Base-by-base conservation (phyloP, 108 stramenopile species). In the Thalassiosira profunda region DNA sequence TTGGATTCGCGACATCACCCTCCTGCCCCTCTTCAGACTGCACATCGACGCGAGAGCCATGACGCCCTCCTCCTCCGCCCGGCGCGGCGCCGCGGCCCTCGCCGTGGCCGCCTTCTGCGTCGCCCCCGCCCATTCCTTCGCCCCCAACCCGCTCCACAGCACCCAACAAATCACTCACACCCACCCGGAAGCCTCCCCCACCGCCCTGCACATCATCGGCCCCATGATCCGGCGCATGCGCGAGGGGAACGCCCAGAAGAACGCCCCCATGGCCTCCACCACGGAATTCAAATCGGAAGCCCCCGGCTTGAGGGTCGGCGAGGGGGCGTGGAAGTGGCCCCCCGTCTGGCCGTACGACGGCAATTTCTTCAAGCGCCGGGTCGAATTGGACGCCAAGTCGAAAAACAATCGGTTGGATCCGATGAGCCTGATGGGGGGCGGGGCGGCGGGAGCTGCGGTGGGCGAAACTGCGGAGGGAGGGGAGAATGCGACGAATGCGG, bases 271-370 rank as follows among this genome's bases (percentile, higher is more conserved):
- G 89, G 88, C 84, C 9, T 37, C 53, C 28, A 63, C 70, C 0
- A 73, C 78, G 0, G 94, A 92, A 67, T 37, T 66, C 18, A 70
- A 59, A 51, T 62, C 51, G 0, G 90, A 92, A 75, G 86, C 91
- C n/a, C 91, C 90, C 1, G 94, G 94, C 20, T 58, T 95, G 15
- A 81, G 90, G 14, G 94, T 95, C 0, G 94, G 94, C 15, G 70
- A 46, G 8, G 48, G 26, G 34, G 86, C 88, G 5, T 95, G 94
- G 94, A 91, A 88, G 54, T 95, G 94, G 94, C 94, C 94, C 21
- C 87, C 90, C 3, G 84, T 93, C 17, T 95, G 91, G 91, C 94
- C 94, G 0, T 95, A 95, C 48, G 90, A 86, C 69, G 33, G 56
- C 52, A 66, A 78, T 28, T 86, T 89, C 52, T 95, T 95, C 58